Conservation (phyloP, 257 asterid genomes). For the Primulina tabacum region DNA sequence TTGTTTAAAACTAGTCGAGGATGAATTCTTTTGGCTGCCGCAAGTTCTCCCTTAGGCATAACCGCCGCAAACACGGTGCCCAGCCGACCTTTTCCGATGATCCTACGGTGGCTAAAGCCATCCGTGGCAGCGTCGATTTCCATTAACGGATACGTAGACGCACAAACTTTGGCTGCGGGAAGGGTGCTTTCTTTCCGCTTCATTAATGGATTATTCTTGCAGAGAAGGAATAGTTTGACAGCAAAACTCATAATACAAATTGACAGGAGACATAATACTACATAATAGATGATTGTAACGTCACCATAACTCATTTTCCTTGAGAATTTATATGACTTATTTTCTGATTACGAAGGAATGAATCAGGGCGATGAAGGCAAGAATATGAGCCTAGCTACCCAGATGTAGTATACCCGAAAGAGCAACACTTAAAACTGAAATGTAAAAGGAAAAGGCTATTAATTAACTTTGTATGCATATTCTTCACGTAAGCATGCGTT, state of each 20-base stretch:
- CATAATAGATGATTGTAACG: constrained; percentile 35
- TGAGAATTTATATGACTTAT: too few relatives aligned
- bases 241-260: constrained; percentile 32
- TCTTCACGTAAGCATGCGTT: constrained; percentile 25
- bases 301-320: constrained; percentile 35
- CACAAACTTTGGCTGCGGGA: constrained; percentile 40
- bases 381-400: too few relatives aligned
- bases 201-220: constrained; percentile 39
- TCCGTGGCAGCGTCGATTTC: constrained; percentile 83
- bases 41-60: constrained; percentile 54
- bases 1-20: constrained; percentile 59
- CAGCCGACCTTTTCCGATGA: constrained; percentile 67
- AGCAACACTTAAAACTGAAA: not conserved
- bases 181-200: constrained; percentile 28
- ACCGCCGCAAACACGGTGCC: constrained; percentile 85
- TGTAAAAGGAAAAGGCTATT: constrained; percentile 4
- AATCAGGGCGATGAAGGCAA: too few relatives aligned
- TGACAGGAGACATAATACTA: constrained; percentile 37
- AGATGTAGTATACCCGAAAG: not conserved
- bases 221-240: constrained; percentile 37
- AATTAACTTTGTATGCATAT: not conserved
- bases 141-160: constrained; percentile 46
- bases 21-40: constrained; percentile 73
- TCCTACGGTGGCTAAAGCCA: constrained; percentile 65
- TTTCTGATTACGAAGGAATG: too few relatives aligned